Percentiles rank a stretch among this genome's conserved stretches.
Conservation (phyloP, 768 basidiomycete genomes). For the Tricholoma sp. region DNA sequence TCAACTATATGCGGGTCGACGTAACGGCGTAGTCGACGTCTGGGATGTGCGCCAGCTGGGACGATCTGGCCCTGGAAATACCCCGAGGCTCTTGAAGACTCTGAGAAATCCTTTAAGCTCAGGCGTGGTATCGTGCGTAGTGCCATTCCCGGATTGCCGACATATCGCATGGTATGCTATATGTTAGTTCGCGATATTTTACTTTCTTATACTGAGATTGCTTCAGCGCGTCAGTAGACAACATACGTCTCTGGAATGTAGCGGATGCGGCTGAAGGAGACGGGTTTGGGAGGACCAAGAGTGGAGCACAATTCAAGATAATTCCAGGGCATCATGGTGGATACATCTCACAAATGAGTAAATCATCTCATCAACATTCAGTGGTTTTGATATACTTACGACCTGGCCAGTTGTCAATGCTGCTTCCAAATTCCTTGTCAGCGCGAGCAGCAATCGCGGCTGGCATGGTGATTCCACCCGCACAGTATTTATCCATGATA, state of each 20-base stretch:
- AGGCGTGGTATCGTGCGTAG: constrained; percentile 88
- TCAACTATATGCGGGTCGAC: constrained; percentile 85
- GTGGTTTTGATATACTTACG: constrained; percentile 11
- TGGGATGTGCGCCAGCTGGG: constrained; percentile 92
- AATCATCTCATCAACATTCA: constrained; percentile 27
- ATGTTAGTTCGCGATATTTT: constrained; percentile 5
- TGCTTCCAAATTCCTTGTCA: constrained; percentile 78
- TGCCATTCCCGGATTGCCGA: constrained; percentile 85
- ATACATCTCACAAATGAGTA: constrained; percentile 88
- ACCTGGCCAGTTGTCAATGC: constrained; percentile 76
- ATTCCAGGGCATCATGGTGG: constrained; percentile 96
- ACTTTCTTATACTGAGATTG: constrained; percentile 6
- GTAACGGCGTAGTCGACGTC: constrained; percentile 87
- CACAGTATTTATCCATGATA: constrained; percentile 88
- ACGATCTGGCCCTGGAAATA: constrained; percentile 48
- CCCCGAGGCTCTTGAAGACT: constrained; percentile 77
- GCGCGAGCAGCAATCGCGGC: constrained; percentile 89
- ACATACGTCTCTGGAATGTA: constrained; percentile 91
- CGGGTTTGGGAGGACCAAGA: constrained; percentile 51
- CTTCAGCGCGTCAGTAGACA: constrained; percentile 82
- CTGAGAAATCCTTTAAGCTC: constrained; percentile 84
- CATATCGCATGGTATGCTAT: constrained; percentile 80
- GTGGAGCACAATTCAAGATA: constrained; percentile 87
- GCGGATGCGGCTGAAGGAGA: constrained; percentile 71
- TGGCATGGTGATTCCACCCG: constrained; percentile 90